Evolutionary conservation across 805 yeast genomes (phyloP).

Genomic region (Saccharomycopsis selenospora): DNA sequence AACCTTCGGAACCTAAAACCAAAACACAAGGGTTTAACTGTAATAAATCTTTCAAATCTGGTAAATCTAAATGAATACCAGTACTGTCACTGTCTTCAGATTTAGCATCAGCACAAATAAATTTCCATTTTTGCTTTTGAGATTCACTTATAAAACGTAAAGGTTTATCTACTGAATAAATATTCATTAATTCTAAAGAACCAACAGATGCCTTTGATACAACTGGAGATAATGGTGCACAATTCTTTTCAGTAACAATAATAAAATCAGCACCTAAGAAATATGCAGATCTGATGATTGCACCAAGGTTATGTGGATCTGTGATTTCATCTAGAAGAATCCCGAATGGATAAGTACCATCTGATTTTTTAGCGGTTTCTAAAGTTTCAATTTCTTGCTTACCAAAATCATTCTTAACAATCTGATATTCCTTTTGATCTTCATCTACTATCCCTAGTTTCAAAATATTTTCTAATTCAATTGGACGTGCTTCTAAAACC

Average conservation of each 20-base stretch:
- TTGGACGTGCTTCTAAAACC: conserved; percentile 15
- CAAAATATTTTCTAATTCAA: background rate
- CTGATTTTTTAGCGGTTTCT: background rate
- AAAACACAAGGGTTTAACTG: conserved; percentile 53
- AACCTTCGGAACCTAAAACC: conserved; percentile 81
- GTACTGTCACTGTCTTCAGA: conserved; percentile 21
- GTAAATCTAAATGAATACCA: conserved; percentile 29
- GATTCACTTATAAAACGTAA: conserved; percentile 53
- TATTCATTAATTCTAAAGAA: conserved; percentile 65
- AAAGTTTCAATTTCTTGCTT: background rate
- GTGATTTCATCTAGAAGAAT: conserved; percentile 47
- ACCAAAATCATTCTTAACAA: background rate
- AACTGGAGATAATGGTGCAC: conserved; percentile 67
- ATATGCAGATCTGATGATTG: conserved; percentile 48
- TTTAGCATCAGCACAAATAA: conserved; percentile 52
- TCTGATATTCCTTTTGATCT: background rate
- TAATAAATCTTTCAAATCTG: conserved; percentile 39
- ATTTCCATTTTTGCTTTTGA: conserved; percentile 58
- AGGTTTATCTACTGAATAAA: conserved; percentile 53
- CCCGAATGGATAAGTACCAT: conserved; percentile 36
- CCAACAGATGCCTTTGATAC: conserved; percentile 82
- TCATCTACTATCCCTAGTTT: conserved; percentile 8
- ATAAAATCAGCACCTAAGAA: conserved; percentile 52
- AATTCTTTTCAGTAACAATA: conserved; percentile 42
- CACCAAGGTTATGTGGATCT: conserved; percentile 57